Percentiles rank a stretch among this genome's conserved stretches.
Evolutionary conservation across 164 flowering plant species (phyloP).

Genomic region (Pachysandra terminalis): DNA sequence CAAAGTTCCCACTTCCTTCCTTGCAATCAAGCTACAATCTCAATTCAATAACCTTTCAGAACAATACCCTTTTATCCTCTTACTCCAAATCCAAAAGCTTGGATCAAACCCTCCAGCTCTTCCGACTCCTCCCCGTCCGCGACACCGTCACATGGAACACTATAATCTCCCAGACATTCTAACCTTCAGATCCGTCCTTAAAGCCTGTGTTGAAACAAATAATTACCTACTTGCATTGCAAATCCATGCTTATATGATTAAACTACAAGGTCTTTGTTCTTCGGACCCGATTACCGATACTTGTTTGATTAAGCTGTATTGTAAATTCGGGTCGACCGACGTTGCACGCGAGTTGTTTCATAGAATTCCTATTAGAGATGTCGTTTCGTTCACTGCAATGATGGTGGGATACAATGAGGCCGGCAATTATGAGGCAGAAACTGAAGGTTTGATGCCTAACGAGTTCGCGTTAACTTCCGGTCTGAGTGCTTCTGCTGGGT

Average conservation of each 20-base stretch:
- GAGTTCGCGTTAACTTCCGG: slow-evolving; percentile 20
- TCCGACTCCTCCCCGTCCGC: slow-evolving; percentile 15
- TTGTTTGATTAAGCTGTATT: slow-evolving; percentile 15
- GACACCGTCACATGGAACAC: slow-evolving; percentile 30
- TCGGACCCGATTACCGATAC: slow-evolving; percentile 20
- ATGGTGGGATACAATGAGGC: slow-evolving; percentile 24
- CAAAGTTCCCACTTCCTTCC: background rate
- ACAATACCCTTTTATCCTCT: slow-evolving; percentile 14
- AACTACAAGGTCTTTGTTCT: slow-evolving; percentile 10
- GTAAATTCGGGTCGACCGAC: slow-evolving; percentile 11
- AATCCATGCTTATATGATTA: slow-evolving; percentile 21
- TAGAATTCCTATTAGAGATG: slow-evolving; percentile 13
- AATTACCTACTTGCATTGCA: slow-evolving; percentile 16
- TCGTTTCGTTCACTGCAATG: slow-evolving; percentile 22
- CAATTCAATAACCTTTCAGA: slow-evolving; percentile 1
- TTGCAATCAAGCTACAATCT: background rate
- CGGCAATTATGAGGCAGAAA: slow-evolving; percentile 11
- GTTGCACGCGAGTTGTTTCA: slow-evolving; percentile 21
- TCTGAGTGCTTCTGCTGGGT: slow-evolving; percentile 18
- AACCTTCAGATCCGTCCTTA: slow-evolving; percentile 22
- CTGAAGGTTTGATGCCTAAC: slow-evolving; percentile 8
- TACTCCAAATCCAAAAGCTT: slow-evolving; percentile 23
- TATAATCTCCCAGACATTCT: slow-evolving; percentile 18
- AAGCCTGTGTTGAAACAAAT: slow-evolving; percentile 10
- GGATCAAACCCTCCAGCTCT: slow-evolving; percentile 21